These are phyloP conservation scores for Solanum clarkiae DNA, from an alignment of 257 asterid species.

Conservation along the genomic window DNA sequence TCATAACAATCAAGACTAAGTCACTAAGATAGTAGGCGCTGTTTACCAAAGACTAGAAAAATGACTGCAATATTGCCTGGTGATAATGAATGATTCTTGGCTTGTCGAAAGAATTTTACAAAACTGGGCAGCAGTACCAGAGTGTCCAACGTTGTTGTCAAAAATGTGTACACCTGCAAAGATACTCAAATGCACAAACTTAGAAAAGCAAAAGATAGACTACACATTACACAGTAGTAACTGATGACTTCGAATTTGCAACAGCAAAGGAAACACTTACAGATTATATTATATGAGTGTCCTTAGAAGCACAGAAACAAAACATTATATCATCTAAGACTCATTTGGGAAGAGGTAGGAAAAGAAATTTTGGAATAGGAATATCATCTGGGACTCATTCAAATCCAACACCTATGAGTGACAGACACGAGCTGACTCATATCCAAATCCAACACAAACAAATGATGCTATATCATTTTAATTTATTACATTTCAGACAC, in stretches of 20 bases:
- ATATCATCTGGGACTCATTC: background rate
- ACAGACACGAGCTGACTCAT: background rate
- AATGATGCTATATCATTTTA: background rate
- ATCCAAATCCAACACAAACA: background rate
- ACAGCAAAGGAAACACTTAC: background rate
- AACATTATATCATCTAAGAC: background rate
- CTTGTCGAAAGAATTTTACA: slow-evolving; percentile 41
- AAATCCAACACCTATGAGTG: background rate
- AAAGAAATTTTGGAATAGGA: background rate
- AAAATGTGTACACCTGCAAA: slow-evolving; percentile 55
- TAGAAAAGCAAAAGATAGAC: background rate
- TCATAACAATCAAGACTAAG: slow-evolving; percentile 25
- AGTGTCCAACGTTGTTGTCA: slow-evolving; percentile 63
- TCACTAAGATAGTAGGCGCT: background rate
- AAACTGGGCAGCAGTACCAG: slow-evolving; percentile 77
- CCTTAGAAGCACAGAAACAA: background rate
- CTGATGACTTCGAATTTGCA: background rate
- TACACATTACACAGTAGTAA: background rate
- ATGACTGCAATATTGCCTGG: slow-evolving; percentile 67
- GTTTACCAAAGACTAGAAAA: slow-evolving; percentile 76
- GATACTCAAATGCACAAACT: background rate
- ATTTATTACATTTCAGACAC: background rate
- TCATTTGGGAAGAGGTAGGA: background rate
- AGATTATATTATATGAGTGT: background rate
- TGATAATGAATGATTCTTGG: slow-evolving; percentile 37